phyloP scores from a whole-genome alignment of 495 filamentous ascomycete genomes.

The Extremus antarcticus region DNA sequence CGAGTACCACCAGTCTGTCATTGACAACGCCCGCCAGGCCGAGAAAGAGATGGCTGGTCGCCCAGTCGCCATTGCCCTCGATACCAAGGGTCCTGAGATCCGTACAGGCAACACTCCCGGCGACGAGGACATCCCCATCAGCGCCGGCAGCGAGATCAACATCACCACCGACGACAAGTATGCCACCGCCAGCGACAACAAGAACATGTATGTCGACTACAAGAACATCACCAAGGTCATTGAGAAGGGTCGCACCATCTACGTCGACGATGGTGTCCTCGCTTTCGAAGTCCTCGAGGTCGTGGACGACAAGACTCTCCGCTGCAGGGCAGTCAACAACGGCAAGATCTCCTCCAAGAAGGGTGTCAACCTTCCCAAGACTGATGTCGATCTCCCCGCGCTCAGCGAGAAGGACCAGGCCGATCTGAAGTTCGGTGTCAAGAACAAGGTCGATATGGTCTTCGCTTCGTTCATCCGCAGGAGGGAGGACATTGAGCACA shows the following conservation, averaged over 20 bases:
- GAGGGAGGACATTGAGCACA: constrained; percentile 79
- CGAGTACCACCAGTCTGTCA: constrained; percentile 94
- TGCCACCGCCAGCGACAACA: constrained; percentile 65
- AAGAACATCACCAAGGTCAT: constrained; percentile 99
- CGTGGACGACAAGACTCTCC: constrained; percentile 77
- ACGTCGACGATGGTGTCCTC: constrained; percentile 94
- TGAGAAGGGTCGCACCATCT: constrained; percentile 82
- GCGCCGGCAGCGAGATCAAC: constrained; percentile 71
- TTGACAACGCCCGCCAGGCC: constrained; percentile 82
- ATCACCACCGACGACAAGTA: constrained; percentile 97
- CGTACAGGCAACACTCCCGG: constrained; percentile 82
- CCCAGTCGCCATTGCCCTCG: constrained; percentile 90
- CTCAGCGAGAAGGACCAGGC: constrained; percentile 96
- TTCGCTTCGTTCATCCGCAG: constrained; percentile 97
- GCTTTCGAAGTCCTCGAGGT: constrained; percentile 88
- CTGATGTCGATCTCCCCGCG: constrained; percentile 93
- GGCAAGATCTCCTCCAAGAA: constrained; percentile 96
- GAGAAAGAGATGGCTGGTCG: constrained; percentile 65
- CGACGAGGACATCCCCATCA: constrained; percentile 80
- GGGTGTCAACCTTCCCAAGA: constrained; percentile 97
- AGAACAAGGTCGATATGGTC: constrained; percentile 97
- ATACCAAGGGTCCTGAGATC: constrained; percentile 99
- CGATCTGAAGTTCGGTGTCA: constrained; percentile 88
- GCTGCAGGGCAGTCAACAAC: constrained; percentile 80
- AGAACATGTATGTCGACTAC: constrained; percentile 98